phyloP scores from a whole-genome alignment of 2,329 filamentous ascomycete species.

The Sarocladiaceae sp. region DNA sequence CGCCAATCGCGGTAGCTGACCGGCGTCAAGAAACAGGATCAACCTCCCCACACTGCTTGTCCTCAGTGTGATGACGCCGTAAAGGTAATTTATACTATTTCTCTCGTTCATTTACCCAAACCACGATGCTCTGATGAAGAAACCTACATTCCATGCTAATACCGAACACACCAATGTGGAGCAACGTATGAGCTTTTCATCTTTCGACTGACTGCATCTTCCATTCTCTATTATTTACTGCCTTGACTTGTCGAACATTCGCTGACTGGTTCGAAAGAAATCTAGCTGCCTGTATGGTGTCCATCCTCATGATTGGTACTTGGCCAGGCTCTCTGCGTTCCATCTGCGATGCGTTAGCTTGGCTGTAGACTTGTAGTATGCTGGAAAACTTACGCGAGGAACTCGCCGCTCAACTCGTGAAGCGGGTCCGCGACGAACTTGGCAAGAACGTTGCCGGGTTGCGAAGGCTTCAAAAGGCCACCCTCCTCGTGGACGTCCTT shows the following conservation, averaged over 20 bases:
- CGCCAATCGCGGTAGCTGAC: background rate
- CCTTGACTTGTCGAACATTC: conserved; percentile 17
- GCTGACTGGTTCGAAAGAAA: conserved; percentile 15
- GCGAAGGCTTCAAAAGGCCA: conserved; percentile 72
- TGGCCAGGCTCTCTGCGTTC: conserved; percentile 42
- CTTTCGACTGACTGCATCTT: conserved; percentile 65
- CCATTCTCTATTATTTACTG: conserved; percentile 23
- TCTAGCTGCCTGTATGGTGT: conserved; percentile 10
- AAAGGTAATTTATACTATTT: conserved; percentile 23
- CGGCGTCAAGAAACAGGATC: background rate
- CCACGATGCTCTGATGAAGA: conserved; percentile 57
- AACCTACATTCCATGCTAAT: conserved; percentile 74
- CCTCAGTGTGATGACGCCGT: background rate
- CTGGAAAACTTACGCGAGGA: conserved; percentile 54
- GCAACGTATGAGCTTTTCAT: conserved; percentile 74
- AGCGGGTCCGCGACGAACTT: conserved; percentile 64
- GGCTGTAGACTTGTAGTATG: conserved; percentile 15
- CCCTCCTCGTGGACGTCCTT: conserved; percentile 65
- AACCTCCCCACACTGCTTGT: background rate
- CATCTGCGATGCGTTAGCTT: conserved; percentile 22
- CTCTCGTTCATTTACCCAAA: too few species aligned
- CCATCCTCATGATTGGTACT: conserved; percentile 42
- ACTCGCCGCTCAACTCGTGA: conserved; percentile 69
- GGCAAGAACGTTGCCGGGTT: conserved; percentile 83
- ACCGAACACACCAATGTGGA: conserved; percentile 63